A percentile compares a stretch with the other conserved stretches of the same genome.
These are phyloP conservation scores for Termitomyces heimii DNA, from an alignment of 768 basidiomycete genomes.

Conservation along the genomic window DNA sequence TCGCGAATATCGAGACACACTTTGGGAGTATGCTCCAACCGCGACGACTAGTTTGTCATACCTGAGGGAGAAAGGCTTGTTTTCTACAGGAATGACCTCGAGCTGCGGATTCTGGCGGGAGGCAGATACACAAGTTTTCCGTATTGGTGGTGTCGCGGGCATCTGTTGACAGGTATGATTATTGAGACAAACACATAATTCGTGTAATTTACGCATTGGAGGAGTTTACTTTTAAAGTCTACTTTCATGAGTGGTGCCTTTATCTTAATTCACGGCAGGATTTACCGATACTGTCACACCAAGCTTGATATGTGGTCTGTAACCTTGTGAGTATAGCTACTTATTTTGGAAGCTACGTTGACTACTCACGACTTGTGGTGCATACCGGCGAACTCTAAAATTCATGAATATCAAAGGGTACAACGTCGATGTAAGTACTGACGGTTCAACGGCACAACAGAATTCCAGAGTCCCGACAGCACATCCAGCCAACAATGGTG, in stretches of 20 bases:
- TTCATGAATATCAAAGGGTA: neutral
- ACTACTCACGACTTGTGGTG: constrained; percentile 8
- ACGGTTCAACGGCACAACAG: constrained; percentile 79
- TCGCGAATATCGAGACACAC: constrained; percentile 29
- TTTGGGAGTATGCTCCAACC: constrained; percentile 83
- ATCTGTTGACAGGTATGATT: neutral
- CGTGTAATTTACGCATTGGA: constrained; percentile 4
- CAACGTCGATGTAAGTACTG: constrained; percentile 18
- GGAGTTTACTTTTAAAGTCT: constrained; percentile 8
- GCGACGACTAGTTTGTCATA: constrained; percentile 85
- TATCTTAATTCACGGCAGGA: neutral
- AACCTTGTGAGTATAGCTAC: neutral
- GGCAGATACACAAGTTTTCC: neutral
- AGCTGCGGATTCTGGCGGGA: neutral
- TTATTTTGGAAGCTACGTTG: neutral
- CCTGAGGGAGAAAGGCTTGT: constrained; percentile 45
- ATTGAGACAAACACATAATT: neutral
- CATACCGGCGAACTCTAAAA: constrained; percentile 9
- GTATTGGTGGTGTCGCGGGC: constrained; percentile 6
- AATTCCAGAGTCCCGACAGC: constrained; percentile 84
- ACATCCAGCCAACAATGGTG: constrained; percentile 61
- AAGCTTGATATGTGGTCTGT: constrained; percentile 64
- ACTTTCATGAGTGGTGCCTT: neutral
- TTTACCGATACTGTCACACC: constrained; percentile 68
- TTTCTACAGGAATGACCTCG: constrained; percentile 22